Evolutionary conservation across 768 basidiomycete species (phyloP), one percentile per base, ranked within the genome.

Genomic region (Xanthoconium stramineum): DNA sequence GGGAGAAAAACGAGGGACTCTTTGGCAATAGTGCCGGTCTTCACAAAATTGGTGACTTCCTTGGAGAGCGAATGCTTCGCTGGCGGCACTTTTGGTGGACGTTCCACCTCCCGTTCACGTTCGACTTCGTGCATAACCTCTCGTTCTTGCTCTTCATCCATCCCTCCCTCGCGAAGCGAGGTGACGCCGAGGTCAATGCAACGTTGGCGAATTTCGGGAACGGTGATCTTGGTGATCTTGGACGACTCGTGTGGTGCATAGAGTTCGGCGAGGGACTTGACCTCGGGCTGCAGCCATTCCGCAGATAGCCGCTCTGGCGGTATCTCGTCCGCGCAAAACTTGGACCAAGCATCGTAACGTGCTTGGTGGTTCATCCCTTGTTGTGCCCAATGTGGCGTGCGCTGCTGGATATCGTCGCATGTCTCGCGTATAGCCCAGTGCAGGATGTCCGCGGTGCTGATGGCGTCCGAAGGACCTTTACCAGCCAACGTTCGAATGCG

Each of bases 41-140:
- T 39, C 4, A 77, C 63, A 35, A 76, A 69, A 2, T 15, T 0
- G n/a, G 44, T 12, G 6, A 75, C 61, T 12, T 67, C 59, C 24
- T 24, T 3, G n/a, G 19, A 39, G 29, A 74, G 28, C 1, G 46
- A 44, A 53, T 75, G 74, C 1, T 1, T 11, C 6, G 62, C 61
- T 8, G 70, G 58, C 12, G 46, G 8, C 11, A 69, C 68, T 30
- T 43, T 64, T 1, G 69, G 60, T 5, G 77, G 75, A 6, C 77
- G 68, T 59, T 77, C 66, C 2, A 74, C 57, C 51, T 79, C 69
- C 10, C 62, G 66, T 55, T 82, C 79, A 7, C 61, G 64, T 58
- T 80, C 78, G 6, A 72, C 65, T 60, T 82, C 80, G 24, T 77
- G 77, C 3, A 62, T 57, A 7, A 82, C 65, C 53, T 82, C 79